These are phyloP conservation scores for Hamamelis virginiana DNA, from an alignment of 164 flowering plant genomes.

Conservation along the genomic window DNA sequence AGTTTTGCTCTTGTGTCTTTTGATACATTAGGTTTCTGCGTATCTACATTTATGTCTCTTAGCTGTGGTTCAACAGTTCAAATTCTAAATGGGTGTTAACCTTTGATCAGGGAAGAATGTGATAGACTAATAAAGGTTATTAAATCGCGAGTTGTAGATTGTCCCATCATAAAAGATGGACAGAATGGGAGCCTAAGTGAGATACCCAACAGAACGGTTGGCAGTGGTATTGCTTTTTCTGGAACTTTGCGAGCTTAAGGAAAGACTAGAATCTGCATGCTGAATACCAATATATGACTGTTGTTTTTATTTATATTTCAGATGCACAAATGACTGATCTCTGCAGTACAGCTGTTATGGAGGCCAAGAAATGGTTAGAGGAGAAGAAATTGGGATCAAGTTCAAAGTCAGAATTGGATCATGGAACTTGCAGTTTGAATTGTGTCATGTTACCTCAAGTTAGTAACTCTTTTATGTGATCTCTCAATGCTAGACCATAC, in stretches of 20 bases:
- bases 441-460: slow-evolving; percentile 33
- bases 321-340: slow-evolving; percentile 28
- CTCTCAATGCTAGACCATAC: neutral
- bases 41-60: neutral
- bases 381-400: slow-evolving; percentile 56
- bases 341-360: slow-evolving; percentile 49
- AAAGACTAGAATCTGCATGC: slow-evolving; percentile 8
- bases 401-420: slow-evolving; percentile 37
- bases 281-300: slow-evolving; percentile 8
- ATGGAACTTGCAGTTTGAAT: slow-evolving; percentile 28
- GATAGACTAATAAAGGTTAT: slow-evolving; percentile 42
- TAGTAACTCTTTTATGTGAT: slow-evolving; percentile 27
- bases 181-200: slow-evolving; percentile 23
- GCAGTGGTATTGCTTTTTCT: slow-evolving; percentile 14
- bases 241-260: slow-evolving; percentile 7
- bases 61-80: neutral
- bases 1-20: neutral
- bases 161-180: slow-evolving; percentile 23
- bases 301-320: slow-evolving; percentile 19
- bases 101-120: slow-evolving; percentile 61
- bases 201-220: slow-evolving; percentile 19
- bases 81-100: slow-evolving; percentile 10
- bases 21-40: neutral
- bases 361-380: slow-evolving; percentile 75
- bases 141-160: slow-evolving; percentile 44